These are phyloP conservation scores for Corylus heterophylla DNA, from an alignment of 306 rosid species.

Conservation along the genomic window DNA sequence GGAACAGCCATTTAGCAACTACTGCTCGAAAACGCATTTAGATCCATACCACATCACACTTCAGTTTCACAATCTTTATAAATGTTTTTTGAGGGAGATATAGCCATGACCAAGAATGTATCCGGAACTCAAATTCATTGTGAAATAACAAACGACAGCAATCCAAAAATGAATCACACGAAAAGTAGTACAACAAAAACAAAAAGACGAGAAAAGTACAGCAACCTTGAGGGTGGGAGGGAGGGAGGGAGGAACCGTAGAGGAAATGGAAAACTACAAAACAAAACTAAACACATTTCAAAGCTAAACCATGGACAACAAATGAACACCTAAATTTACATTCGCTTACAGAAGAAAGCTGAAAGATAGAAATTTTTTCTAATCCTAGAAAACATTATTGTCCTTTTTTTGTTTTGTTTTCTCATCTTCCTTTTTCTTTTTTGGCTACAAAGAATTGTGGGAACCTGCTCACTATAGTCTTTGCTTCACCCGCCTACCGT, in stretches of 20 bases:
- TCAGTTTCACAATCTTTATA: background rate
- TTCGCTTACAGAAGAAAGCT: constrained; percentile 41
- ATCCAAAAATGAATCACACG: background rate
- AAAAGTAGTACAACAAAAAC: background rate
- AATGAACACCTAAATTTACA: constrained; percentile 43
- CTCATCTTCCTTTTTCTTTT: constrained; percentile 16
- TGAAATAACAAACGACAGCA: background rate
- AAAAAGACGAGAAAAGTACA: background rate
- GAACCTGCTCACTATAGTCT: constrained; percentile 52
- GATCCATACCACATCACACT: no score
- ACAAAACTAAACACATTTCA: constrained; percentile 10
- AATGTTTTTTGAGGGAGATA: background rate
- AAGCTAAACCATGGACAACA: constrained; percentile 19
- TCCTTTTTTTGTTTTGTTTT: constrained; percentile 28
- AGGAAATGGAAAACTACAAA: background rate
- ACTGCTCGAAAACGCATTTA: no score
- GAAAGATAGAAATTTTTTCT: constrained; percentile 33
- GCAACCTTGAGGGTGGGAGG: constrained; percentile 2
- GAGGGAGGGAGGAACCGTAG: background rate
- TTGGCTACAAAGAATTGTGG: constrained; percentile 22
- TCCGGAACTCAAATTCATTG: background rate
- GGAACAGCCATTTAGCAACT: background rate
- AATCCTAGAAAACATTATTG: constrained; percentile 34
- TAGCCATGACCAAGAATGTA: background rate
- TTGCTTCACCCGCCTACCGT: constrained; percentile 94